phyloP scores from a whole-genome alignment of 345 rosid genomes.

The Erysimum cheiranthoides region DNA sequence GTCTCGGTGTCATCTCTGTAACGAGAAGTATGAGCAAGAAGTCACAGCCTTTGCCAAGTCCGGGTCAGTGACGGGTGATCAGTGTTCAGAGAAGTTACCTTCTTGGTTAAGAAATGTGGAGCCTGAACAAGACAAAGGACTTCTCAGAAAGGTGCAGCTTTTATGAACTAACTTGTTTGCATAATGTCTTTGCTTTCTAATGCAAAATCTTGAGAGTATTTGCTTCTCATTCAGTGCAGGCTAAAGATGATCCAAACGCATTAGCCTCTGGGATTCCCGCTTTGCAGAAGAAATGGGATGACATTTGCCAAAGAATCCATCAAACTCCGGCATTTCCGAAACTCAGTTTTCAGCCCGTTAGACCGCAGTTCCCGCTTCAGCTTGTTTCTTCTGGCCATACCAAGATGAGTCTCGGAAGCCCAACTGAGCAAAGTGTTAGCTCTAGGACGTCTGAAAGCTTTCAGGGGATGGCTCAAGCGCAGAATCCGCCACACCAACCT shows the following conservation, averaged over 20 bases:
- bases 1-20: conserved; percentile 62
- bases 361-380: conserved; percentile 47
- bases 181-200: not conserved
- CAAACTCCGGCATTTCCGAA: conserved; percentile 49
- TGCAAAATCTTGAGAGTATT: conserved; percentile 49
- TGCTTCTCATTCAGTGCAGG: conserved; percentile 65
- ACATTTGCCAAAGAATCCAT: conserved; percentile 62
- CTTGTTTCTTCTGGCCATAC: conserved; percentile 32
- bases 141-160: conserved; percentile 52
- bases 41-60: conserved; percentile 48
- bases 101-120: conserved; percentile 58
- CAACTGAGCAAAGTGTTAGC: conserved; percentile 2
- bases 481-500: conserved; percentile 32
- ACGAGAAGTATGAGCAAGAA: conserved; percentile 68
- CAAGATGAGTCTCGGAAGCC: conserved; percentile 13
- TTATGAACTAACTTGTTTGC: not conserved
- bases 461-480: conserved; percentile 9
- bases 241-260: conserved; percentile 51
- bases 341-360: conserved; percentile 42
- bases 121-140: conserved; percentile 47
- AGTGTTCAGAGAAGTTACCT: conserved; percentile 52
- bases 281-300: conserved; percentile 66
- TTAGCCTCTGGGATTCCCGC: conserved; percentile 48
- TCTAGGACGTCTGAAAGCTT: conserved; percentile 20
- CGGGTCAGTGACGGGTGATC: conserved; percentile 49